Evolutionary conservation across 2,329 filamentous ascomycete species (phyloP), one percentile per base, ranked within the genome.

Genomic region (Diaporthe aspalathi): DNA sequence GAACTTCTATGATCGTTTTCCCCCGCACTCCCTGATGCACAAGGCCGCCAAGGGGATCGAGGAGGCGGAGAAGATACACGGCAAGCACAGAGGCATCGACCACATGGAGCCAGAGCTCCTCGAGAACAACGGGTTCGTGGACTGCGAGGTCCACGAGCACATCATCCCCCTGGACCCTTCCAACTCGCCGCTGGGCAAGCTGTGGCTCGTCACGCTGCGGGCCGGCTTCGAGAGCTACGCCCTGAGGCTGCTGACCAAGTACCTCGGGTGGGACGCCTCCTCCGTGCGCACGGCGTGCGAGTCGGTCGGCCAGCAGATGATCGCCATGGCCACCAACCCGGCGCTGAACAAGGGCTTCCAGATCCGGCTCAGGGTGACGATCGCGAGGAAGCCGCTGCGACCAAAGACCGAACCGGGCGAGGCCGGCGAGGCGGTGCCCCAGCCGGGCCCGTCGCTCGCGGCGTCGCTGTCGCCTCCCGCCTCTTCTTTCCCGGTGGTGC

Each of bases 141-240:
- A 88, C 60, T 82, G 88, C 17, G 80, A 82, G 67, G 78, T 84
- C 38, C 83, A 80, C 3, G 83, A 87, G 69, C 84, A 86, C 73
- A 80, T 82, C 17, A 83, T 89, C 43, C 86, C 85, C 5, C 81
- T 89, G 38, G 82, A 81, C 9, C 81, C 78, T 29, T 78, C 80
- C 49, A 83, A 84, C 66, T 83, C 84, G 63, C 83, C 81, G 9
- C 84, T 84, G 3, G 86, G 86, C 50, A 87, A 87, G 73, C 83
- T 88, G 62, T 89, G 86, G 86, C 80, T 89, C 40, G 83, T 88
- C 29, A 82, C 83, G 2, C 83, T 85, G 71, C 79, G 89, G 40
- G 86, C 88, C 69, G 83, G 83, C 3, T 76, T 88, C 38, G 87
- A 89, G 76, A 82, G 86, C 14, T 77, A 80, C 40, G 83, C 80